Conservation (phyloP, 2,329 filamentous ascomycete genomes). For the Colletotrichum acutatum region DNA sequence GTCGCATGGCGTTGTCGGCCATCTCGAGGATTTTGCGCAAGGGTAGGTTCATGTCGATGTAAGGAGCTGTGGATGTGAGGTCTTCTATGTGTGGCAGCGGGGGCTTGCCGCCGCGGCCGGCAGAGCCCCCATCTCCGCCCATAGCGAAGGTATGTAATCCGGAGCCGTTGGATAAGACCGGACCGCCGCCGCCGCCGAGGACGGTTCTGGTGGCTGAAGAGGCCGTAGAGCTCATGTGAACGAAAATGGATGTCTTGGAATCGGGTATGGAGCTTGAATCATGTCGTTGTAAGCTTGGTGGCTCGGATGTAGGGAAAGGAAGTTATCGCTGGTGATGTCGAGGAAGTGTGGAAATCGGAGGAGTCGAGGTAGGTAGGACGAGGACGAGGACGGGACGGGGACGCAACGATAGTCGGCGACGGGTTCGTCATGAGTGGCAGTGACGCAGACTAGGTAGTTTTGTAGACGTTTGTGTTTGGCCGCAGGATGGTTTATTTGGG, state of each 20-base stretch:
- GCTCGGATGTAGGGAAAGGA: not conserved
- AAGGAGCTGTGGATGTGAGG: conserved; percentile 56
- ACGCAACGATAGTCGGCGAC: conserved; percentile 27
- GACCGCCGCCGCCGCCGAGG: conserved; percentile 31
- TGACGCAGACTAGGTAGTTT: conserved; percentile 16
- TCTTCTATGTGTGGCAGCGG: conserved; percentile 66
- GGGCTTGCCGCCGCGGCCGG: conserved; percentile 42
- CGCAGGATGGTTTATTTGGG: conserved; percentile 7
- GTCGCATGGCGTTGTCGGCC: conserved; percentile 64
- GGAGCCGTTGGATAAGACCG: conserved; percentile 27
- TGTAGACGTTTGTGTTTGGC: conserved; percentile 7
- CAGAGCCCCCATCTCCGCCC: conserved; percentile 29
- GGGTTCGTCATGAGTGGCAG: conserved; percentile 35
- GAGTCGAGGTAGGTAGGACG: conserved; percentile 27
- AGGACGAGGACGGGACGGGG: conserved; percentile 25
- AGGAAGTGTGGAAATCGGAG: conserved; percentile 5
- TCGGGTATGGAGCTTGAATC: conserved; percentile 18
- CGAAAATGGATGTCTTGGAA: conserved; percentile 14
- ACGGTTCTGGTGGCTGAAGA: conserved; percentile 35
- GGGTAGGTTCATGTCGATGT: conserved; percentile 60
- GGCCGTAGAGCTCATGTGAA: conserved; percentile 33
- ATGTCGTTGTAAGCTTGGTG: conserved; percentile 26
- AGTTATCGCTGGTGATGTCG: not conserved
- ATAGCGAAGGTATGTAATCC: conserved; percentile 32
- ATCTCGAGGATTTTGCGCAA: conserved; percentile 64